Evolutionary conservation across 1,284 basidiomycete species (phyloP), one percentile per base, ranked within the genome.

Genomic region (Fistulinella cinereoalba): DNA sequence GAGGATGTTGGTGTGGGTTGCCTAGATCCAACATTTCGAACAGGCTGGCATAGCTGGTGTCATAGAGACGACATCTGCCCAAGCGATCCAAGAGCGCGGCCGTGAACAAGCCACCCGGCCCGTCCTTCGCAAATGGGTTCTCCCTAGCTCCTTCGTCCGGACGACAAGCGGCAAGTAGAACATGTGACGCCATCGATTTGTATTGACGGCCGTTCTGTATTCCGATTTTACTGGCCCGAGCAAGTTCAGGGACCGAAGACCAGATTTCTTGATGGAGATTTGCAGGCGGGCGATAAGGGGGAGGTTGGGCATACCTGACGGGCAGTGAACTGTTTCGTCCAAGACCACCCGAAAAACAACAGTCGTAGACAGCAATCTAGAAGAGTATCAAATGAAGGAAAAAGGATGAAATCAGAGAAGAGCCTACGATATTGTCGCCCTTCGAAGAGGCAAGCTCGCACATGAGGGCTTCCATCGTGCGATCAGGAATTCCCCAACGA

Each of bases 351-450:
- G 56, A 59, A 42, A 56, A 48, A 34, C 56, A 58, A 10, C 56
- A 59, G 23, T 61, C 56, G 18, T 56, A 51, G 18, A 58, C 29
- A 22, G 24, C 44, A 18, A 56, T 31, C 56, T 57, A 21, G 15
- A 44, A 0, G 31, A 15, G 18, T 6, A 4, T 28, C 12, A 2
- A 22, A 21, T 36, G 3, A 44, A 34, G 4, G 13, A 12, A 6
- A 18, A 1, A 1, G 6, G n/a, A 28, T 6, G 4, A 4, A 15
- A 25, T 6, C 5, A 16, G 9, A 16, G 4, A 7, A 8, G 32
- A 2, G 46, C 57, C 16, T 41, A 61, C 58, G 52, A 85, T 77
- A 49, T 85, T 85, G 58, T 83, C 68, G 23, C 83, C 81, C 54
- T 85, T 85, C 34, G 56, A 61, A 27, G 57, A 60, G 9, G 72